phyloP scores from a whole-genome alignment of 192 early-diverging fungal species.

The Coemansia aciculifera region DNA sequence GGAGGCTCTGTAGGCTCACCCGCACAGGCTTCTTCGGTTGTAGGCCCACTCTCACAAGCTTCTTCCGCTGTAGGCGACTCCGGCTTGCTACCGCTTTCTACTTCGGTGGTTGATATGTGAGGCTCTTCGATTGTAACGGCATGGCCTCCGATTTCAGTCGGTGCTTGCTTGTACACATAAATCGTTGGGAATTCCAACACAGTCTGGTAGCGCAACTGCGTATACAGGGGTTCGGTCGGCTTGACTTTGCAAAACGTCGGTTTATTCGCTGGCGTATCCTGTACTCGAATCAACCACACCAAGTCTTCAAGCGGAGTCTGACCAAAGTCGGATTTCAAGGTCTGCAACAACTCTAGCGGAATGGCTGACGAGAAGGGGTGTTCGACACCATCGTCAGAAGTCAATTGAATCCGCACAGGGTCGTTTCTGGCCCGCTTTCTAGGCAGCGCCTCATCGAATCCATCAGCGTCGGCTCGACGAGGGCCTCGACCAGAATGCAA shows the following conservation, averaged over 20 bases:
- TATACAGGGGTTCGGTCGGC: constrained; percentile 36
- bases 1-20: not conserved
- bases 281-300: constrained; percentile 24
- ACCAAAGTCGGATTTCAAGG: constrained; percentile 1
- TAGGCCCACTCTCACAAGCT: not conserved
- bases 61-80: not conserved
- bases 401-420: constrained; percentile 26
- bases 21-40: too few relatives aligned
- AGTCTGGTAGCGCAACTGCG: constrained; percentile 53
- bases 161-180: constrained; percentile 33
- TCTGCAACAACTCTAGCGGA: not conserved
- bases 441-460: not conserved
- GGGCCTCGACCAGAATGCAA: not conserved
- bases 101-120: not conserved
- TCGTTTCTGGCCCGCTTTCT: constrained; percentile 18
- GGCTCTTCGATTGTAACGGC: constrained; percentile 14
- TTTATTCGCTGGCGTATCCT: constrained; percentile 48
- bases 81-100: not conserved
- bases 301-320: not conserved
- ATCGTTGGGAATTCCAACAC: constrained; percentile 57
- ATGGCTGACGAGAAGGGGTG: constrained; percentile 40
- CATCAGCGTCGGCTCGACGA: not conserved
- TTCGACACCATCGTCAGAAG: constrained; percentile 45
- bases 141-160: constrained; percentile 10
- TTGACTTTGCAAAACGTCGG: constrained; percentile 51